Evolutionary conservation across 352 stramenopile genomes (phyloP).

Genomic region (Phytophthora podocarpi): DNA sequence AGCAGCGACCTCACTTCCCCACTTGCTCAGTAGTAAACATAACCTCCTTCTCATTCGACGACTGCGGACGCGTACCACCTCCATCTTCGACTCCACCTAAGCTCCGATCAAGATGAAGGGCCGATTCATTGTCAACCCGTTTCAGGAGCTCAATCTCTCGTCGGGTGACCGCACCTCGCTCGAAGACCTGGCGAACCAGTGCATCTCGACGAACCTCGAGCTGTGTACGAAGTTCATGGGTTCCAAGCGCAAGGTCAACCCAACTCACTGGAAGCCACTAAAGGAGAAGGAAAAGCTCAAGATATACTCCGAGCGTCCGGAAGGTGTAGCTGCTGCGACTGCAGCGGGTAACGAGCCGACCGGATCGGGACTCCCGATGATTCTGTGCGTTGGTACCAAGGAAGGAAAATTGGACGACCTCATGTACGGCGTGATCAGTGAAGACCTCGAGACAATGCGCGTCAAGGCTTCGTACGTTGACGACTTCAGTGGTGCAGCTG

Average conservation of each 20-base stretch:
- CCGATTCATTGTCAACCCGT: constrained; percentile 41
- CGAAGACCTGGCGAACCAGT: constrained; percentile 29
- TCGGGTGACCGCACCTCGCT: constrained; percentile 16
- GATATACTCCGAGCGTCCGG: constrained; percentile 22
- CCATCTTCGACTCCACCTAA: too few species aligned
- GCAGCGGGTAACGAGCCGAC: constrained; percentile 6
- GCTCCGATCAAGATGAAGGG: constrained; percentile 30
- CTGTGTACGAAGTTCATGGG: constrained; percentile 30
- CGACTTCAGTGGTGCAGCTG: constrained; percentile 35
- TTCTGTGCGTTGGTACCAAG: constrained; percentile 35
- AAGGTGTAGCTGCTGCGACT: constrained; percentile 6
- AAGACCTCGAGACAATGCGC: constrained; percentile 41
- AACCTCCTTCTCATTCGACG: too few species aligned
- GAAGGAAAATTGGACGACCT: constrained; percentile 40
- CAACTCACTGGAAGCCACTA: constrained; percentile 29
- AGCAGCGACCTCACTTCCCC: constrained; percentile 10
- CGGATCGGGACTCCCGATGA: constrained; percentile 25
- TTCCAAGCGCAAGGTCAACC: constrained; percentile 29
- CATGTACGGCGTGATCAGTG: constrained; percentile 39
- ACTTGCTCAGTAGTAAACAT: constrained; percentile 11
- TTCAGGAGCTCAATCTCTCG: constrained; percentile 29
- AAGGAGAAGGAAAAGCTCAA: constrained; percentile 35
- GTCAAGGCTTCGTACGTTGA: constrained; percentile 45
- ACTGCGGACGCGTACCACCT: too few species aligned
- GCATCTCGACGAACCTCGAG: constrained; percentile 27